Percentiles rank a stretch among this genome's conserved stretches.
Evolutionary conservation across 2,329 filamentous ascomycete species (phyloP).

Genomic region (Tolypocladium capitatum): DNA sequence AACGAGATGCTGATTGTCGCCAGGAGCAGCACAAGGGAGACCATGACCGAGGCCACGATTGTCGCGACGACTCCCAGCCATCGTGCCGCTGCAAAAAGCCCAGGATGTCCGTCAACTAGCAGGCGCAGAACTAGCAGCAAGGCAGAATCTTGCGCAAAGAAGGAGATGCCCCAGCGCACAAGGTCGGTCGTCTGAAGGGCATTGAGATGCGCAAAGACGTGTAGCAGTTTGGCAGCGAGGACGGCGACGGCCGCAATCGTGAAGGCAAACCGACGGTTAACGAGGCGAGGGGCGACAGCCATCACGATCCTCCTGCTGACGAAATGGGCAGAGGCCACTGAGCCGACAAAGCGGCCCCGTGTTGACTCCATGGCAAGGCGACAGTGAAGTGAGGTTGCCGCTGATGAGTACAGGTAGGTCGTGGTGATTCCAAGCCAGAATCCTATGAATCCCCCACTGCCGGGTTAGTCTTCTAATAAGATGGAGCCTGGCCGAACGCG

Average conservation of each 20-base stretch:
- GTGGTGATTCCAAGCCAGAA: too few species aligned
- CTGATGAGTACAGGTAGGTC: too few species aligned
- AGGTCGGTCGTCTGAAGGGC: conserved; percentile 16
- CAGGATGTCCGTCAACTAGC: conserved; percentile 14
- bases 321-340: background rate
- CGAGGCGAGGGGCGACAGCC: conserved; percentile 10
- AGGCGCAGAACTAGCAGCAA: conserved; percentile 18
- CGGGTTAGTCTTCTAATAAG: too few species aligned
- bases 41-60: conserved; percentile 8
- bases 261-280: conserved; percentile 18
- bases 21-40: conserved; percentile 10
- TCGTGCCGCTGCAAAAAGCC: conserved; percentile 7
- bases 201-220: conserved; percentile 17
- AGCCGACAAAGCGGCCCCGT: too few species aligned
- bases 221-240: conserved; percentile 16
- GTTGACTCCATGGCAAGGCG: too few species aligned
- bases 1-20: conserved; percentile 15
- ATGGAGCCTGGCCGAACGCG: too few species aligned
- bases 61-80: conserved; percentile 8
- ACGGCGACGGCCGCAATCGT: conserved; percentile 16
- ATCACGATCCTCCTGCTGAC: conserved; percentile 4
- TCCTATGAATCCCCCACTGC: too few species aligned
- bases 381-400: too few species aligned
- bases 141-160: conserved; percentile 20
- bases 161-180: conserved; percentile 18